These are phyloP conservation scores for Monosporozyma servazzii DNA, from an alignment of 805 yeast species.

Conservation along the genomic window DNA sequence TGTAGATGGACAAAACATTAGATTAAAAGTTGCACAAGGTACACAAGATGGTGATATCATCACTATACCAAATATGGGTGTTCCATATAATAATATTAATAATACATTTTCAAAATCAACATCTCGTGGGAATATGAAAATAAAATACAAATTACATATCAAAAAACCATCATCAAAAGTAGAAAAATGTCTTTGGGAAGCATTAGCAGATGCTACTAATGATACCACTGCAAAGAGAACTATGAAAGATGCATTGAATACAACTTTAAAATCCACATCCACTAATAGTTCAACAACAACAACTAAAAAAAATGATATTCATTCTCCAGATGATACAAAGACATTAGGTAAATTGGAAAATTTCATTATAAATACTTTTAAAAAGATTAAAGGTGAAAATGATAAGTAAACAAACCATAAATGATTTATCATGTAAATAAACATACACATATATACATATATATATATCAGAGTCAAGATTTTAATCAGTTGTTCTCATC, in stretches of 20 bases:
- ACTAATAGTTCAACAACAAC: background rate
- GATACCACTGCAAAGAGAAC: slow-evolving; percentile 72
- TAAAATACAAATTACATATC: slow-evolving; percentile 61
- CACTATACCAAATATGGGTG: slow-evolving; percentile 78
- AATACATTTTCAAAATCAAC: slow-evolving; percentile 14
- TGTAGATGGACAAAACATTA: slow-evolving; percentile 64
- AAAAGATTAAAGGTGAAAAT: slow-evolving; percentile 34
- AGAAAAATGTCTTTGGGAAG: slow-evolving; percentile 84
- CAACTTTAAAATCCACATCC: background rate
- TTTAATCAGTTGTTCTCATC: no score
- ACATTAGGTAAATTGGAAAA: slow-evolving; percentile 46
- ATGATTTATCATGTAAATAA: no score
- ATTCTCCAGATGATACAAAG: slow-evolving; percentile 24
- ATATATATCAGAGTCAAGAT: no score
- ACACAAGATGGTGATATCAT: slow-evolving; percentile 69
- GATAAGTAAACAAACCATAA: background rate
- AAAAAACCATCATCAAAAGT: slow-evolving; percentile 71
- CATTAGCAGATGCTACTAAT: slow-evolving; percentile 82
- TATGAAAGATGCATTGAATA: background rate
- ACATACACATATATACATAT: no score
- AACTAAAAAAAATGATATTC: background rate
- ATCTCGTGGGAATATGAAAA: slow-evolving; percentile 72
- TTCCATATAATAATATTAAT: slow-evolving; percentile 48
- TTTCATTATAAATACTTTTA: slow-evolving; percentile 50
- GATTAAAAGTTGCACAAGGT: slow-evolving; percentile 75